Evolutionary conservation across 331 rosid species (phyloP), one percentile per base, ranked within the genome.

Genomic region (Saraca asoca): DNA sequence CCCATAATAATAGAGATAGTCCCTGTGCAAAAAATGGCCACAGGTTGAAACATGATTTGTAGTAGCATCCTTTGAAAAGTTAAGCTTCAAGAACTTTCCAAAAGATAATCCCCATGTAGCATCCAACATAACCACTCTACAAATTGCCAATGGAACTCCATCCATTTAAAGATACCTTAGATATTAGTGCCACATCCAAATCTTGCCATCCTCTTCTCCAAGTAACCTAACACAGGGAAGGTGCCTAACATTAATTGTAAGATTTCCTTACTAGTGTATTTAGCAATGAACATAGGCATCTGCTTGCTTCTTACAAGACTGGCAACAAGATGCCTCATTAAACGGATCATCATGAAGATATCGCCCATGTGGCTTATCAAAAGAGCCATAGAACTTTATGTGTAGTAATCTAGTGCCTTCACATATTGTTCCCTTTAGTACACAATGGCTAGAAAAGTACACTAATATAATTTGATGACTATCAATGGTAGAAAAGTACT

Each of bases 131-230:
- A 85, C 78, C 53, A 85, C 75, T 75, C 90, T 74, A 45, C 61
- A 77, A 64, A 87, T 85, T 37, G 90, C 83, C 12, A 83, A 87
- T 35, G 90, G 90, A 69, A 82, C 82, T 7, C 90, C 87, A 55
- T 77, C 57, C 44, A 24, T 60, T 62, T 83, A 73, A 51, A 85
- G 90, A 73, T 87, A 85, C 51, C 79, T 70, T 60, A 85, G 62
- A 79, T 87, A 85, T 73, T 87, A 76, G 42, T 85, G 90, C 90
- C 90, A 85, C 90, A 85, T 85, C 90, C 90, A 85, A 52, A 85
- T 85, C 74, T 75, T 85, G 17, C 87, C 87, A 20, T 85, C 90
- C 78, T 46, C 79, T 73, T 85, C 90, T 42, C 90, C 90, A 10
- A 74, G 83, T 62, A 85, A 69, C 55, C 77, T 42, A 62, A 61